Evolutionary conservation across 2,329 filamentous ascomycete genomes (phyloP).

Genomic region (Endoconidiophora laricicola): DNA sequence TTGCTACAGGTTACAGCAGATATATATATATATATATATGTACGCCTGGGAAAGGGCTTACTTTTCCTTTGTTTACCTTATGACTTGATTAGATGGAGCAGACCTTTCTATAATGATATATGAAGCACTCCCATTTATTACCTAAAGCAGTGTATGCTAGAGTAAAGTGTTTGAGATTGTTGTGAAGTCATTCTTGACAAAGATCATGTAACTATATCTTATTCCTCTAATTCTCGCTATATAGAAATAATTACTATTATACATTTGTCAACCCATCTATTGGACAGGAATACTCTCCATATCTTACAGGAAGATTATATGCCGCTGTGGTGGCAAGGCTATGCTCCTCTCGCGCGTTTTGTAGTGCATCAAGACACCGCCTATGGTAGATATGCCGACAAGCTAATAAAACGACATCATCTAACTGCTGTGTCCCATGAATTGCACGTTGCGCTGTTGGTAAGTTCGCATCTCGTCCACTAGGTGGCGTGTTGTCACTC

Average conservation of each 20-base stretch:
- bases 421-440: constrained; percentile 28
- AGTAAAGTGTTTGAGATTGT: too few relatives aligned
- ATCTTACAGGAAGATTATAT: constrained; percentile 25
- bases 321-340: constrained; percentile 25
- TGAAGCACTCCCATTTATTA: too few relatives aligned
- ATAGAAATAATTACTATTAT: not conserved
- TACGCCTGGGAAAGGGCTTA: too few relatives aligned
- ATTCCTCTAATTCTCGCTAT: too few relatives aligned
- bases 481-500: constrained; percentile 12
- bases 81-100: too few relatives aligned
- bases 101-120: too few relatives aligned
- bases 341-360: constrained; percentile 30
- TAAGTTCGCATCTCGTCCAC: not conserved
- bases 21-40: too few relatives aligned
- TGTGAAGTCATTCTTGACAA: too few relatives aligned
- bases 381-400: constrained; percentile 58
- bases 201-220: too few relatives aligned
- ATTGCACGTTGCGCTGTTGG: not conserved
- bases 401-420: constrained; percentile 49
- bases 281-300: constrained; percentile 37
- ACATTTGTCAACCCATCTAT: constrained; percentile 32
- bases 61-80: too few relatives aligned
- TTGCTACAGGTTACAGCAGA: too few relatives aligned
- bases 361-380: constrained; percentile 49
- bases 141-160: too few relatives aligned